phyloP scores from a whole-genome alignment of 2,329 filamentous ascomycete species.

The Calonectria hawksworthii region DNA sequence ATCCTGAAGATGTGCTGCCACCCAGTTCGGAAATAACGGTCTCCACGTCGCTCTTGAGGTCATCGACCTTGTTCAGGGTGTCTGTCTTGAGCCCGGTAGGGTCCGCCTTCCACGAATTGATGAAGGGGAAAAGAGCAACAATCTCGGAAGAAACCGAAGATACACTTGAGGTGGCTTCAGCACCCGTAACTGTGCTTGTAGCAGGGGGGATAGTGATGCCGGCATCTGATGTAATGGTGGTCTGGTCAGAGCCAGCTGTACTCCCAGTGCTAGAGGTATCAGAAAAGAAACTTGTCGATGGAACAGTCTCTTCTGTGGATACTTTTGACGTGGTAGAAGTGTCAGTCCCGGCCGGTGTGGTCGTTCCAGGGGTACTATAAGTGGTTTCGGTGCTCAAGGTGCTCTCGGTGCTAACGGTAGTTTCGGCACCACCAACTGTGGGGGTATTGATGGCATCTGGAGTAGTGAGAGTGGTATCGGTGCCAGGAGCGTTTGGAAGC shows the following conservation, averaged over 20 bases:
- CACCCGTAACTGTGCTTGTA: conserved; percentile 27
- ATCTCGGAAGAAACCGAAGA: conserved; percentile 35
- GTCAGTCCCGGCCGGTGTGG: neutral
- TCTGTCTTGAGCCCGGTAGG: conserved; percentile 30
- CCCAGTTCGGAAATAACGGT: conserved; percentile 28
- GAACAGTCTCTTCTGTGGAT: neutral
- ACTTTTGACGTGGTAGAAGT: neutral
- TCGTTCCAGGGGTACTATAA: neutral
- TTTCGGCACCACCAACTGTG: neutral
- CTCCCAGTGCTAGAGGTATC: neutral
- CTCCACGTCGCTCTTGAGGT: conserved; percentile 24
- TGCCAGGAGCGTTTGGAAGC: neutral
- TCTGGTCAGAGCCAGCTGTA: neutral
- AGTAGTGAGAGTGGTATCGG: neutral
- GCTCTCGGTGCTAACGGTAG: neutral
- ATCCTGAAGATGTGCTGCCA: conserved; percentile 27
- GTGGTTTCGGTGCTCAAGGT: neutral
- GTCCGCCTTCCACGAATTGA: conserved; percentile 33
- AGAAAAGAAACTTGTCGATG: neutral
- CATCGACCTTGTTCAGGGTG: conserved; percentile 32
- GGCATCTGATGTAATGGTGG: neutral
- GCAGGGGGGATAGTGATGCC: conserved; percentile 31
- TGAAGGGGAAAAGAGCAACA: conserved; percentile 29
- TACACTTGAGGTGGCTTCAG: conserved; percentile 29
- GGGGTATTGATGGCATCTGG: neutral